Evolutionary conservation across 164 flowering plant genomes (phyloP).

Genomic region (Macadamia integrifolia): DNA sequence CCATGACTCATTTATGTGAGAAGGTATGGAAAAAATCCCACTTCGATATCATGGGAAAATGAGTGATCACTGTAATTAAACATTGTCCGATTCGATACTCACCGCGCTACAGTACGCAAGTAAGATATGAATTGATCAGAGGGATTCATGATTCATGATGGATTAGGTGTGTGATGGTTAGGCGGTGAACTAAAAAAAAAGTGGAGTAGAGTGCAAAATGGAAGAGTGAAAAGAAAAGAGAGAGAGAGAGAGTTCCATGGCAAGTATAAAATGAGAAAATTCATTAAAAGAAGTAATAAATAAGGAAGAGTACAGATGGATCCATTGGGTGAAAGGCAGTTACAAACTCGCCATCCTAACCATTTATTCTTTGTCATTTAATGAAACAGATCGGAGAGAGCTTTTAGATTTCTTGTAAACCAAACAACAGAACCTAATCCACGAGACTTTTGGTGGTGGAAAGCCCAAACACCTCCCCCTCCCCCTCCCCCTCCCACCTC

Average conservation of each 20-base stretch:
- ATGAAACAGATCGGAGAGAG: constrained; percentile 20
- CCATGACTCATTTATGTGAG: no score
- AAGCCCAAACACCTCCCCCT: neutral
- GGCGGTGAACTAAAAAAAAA: neutral
- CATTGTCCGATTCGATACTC: no score
- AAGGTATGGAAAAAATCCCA: no score
- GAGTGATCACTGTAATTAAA: neutral
- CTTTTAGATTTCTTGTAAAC: constrained; percentile 30
- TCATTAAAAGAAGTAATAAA: neutral
- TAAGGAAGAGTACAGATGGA: constrained; percentile 15
- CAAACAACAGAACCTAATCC: constrained; percentile 32
- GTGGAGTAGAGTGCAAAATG: neutral
- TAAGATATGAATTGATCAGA: no score
- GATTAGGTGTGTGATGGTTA: neutral
- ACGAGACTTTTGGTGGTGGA: constrained; percentile 23
- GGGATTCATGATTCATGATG: neutral
- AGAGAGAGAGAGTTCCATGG: neutral
- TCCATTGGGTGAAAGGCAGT: constrained; percentile 22
- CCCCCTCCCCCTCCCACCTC: no score
- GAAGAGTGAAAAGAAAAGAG: neutral
- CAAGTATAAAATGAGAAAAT: neutral
- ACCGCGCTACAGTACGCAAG: no score
- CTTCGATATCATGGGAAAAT: neutral
- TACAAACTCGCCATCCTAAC: constrained; percentile 26
- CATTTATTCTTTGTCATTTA: constrained; percentile 22